Conservation (phyloP, 768 basidiomycete species). For the Collybiopsis luxurians region DNA sequence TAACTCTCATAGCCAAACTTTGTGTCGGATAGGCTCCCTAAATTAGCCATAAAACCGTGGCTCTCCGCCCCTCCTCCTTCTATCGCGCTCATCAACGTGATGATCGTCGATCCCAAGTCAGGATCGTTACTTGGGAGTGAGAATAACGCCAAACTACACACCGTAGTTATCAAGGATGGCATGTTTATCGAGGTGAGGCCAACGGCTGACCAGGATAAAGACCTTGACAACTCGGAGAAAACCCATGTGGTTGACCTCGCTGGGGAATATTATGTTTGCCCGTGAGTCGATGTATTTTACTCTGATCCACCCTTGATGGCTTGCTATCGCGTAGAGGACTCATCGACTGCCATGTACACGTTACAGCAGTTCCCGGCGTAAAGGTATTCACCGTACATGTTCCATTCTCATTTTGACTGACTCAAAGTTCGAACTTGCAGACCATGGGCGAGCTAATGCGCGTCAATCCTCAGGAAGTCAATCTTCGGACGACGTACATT, state of each 20-base stretch:
- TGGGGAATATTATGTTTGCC: constrained; percentile 37
- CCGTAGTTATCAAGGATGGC: constrained; percentile 26
- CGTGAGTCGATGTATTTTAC: constrained; percentile 20
- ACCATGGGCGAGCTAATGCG: constrained; percentile 34
- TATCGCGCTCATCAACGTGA: constrained; percentile 29
- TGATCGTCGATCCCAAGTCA: constrained; percentile 28
- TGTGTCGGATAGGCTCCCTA: constrained; percentile 19
- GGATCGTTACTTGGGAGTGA: constrained; percentile 20
- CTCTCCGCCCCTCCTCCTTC: constrained; percentile 16
- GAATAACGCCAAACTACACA: constrained; percentile 10
- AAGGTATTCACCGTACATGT: constrained; percentile 8
- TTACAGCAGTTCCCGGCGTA: constrained; percentile 38
- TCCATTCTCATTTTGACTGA: neutral
- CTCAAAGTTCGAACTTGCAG: neutral
- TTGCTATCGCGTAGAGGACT: constrained; percentile 24
- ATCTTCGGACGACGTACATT: constrained; percentile 34
- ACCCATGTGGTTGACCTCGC: constrained; percentile 25
- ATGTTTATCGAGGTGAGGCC: constrained; percentile 21
- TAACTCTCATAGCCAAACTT: neutral
- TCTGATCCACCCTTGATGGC: neutral
- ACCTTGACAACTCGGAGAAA: constrained; percentile 8
- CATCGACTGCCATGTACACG: constrained; percentile 45
- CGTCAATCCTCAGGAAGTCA: constrained; percentile 27
- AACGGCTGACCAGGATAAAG: neutral
- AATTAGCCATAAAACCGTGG: constrained; percentile 36